These are phyloP conservation scores for Candida taoyuanica DNA, from an alignment of 805 yeast genomes.

Conservation along the genomic window DNA sequence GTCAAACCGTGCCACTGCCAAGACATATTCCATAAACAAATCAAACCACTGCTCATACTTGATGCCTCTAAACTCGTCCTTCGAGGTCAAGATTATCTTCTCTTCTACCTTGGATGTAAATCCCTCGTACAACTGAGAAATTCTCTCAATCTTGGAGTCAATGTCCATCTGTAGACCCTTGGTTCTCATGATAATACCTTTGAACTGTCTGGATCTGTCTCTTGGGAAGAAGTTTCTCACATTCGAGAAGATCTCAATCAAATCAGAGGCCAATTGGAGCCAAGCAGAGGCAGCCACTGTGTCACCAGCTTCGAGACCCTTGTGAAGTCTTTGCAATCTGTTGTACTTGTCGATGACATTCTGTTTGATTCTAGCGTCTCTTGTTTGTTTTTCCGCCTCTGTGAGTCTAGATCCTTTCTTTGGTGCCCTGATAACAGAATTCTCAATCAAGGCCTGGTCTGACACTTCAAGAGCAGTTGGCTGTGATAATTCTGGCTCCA, in stretches of 20 bases:
- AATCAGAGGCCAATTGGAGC: constrained; percentile 78
- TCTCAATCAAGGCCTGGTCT: constrained; percentile 23
- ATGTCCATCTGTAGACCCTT: constrained; percentile 58
- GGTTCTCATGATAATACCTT: constrained; percentile 60
- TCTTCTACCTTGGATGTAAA: constrained; percentile 37
- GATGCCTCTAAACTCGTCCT: constrained; percentile 67
- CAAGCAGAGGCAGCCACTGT: constrained; percentile 67
- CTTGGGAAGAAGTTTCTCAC: constrained; percentile 75
- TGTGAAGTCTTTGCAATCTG: constrained; percentile 48
- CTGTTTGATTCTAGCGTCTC: constrained; percentile 55
- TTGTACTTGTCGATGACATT: constrained; percentile 52
- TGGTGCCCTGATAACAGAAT: constrained; percentile 19
- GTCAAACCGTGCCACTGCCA: constrained; percentile 59
- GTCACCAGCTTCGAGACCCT: constrained; percentile 46
- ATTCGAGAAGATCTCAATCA: constrained; percentile 76
- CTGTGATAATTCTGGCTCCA: neutral
- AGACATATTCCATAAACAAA: constrained; percentile 72
- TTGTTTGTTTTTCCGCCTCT: constrained; percentile 45
- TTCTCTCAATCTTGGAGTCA: constrained; percentile 68
- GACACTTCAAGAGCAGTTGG: neutral
- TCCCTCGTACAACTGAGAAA: constrained; percentile 61
- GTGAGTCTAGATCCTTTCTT: constrained; percentile 30
- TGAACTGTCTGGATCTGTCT: constrained; percentile 65
- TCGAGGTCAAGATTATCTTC: constrained; percentile 42
- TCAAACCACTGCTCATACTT: constrained; percentile 80